Base-by-base conservation (phyloP, 2,329 filamentous ascomycete genomes). In the Venturia aucupariae region DNA sequence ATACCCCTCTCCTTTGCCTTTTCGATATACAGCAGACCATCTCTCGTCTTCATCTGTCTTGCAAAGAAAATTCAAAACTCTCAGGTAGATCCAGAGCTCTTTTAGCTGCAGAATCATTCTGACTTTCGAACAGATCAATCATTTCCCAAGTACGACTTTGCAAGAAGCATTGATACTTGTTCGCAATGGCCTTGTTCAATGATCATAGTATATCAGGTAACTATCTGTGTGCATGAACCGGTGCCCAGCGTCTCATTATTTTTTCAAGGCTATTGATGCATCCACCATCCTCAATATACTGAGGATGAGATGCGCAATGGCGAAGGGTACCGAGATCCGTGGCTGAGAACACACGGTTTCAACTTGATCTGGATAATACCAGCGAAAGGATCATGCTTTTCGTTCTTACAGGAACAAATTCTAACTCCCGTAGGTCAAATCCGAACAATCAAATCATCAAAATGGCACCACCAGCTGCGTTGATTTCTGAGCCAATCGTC, bases 291-390 rank as follows among this genome's bases (percentile, higher is more conserved):
- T 57, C 51, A 35, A n/a, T 1, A 2, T 8, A 3, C 17, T 22
- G 51, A 57, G 51, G 27, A 57, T 57, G 51, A 57, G 51, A 57
- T 35, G 30, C 51, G 15, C 24, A 1, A 57, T 32, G 51, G 51
- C 27, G 51, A 57, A n/a, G 27, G 30, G 17, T 11, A 57, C 17
- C 19, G 51, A 57, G 51, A 57, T 57, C 51, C 51, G 51, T 57
- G 51, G 51, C 85, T 90, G 88, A 93, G 89, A 94, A 86, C 86
- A 94, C 89, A 94, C 90, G 90, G 90, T 88, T 81, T 82, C 80
- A 91, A 93, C 90, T 93, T 93, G 90, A 93, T 92, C 90, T 90
- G 89, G 90, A 92, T 93, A 93, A 94, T 94, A 90, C 90, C 89
- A 92, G 92, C 92, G 92, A 92, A 94, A 96, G 92, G 89, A 96